A percentile compares a stretch with the other conserved stretches of the same genome.
Evolutionary conservation across 2,329 filamentous ascomycete species (phyloP).

Genomic region (Xylaria sp.): DNA sequence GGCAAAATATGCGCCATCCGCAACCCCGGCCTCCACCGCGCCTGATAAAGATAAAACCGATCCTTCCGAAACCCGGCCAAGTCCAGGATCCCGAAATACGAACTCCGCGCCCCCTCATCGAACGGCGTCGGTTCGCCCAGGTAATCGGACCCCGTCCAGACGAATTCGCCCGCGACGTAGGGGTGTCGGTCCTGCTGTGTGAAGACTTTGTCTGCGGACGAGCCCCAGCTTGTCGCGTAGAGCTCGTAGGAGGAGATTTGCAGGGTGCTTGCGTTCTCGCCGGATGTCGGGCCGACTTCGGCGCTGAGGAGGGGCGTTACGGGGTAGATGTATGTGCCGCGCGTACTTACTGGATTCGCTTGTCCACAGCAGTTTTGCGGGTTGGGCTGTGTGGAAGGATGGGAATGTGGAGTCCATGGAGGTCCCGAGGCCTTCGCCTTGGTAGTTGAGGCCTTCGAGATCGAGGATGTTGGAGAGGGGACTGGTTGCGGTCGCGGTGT

Average conservation of each 20-base stretch:
- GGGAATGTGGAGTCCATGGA: constrained; percentile 12
- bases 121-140: constrained; percentile 48
- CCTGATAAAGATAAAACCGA: constrained; percentile 50
- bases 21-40: constrained; percentile 46
- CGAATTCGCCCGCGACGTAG: constrained; percentile 50
- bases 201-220: constrained; percentile 51
- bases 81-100: constrained; percentile 53
- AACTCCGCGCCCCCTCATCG: constrained; percentile 39
- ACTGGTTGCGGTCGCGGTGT: constrained; percentile 38
- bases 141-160: constrained; percentile 49
- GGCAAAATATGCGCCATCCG: constrained; percentile 48
- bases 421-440: constrained; percentile 41
- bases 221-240: constrained; percentile 42
- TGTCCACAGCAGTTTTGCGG: constrained; percentile 42
- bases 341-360: constrained; percentile 43
- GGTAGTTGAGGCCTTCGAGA: constrained; percentile 50
- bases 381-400: constrained; percentile 40
- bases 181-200: constrained; percentile 41
- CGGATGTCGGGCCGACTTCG: constrained; percentile 34
- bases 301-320: constrained; percentile 40
- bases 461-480: constrained; percentile 40
- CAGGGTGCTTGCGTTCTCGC: constrained; percentile 34
- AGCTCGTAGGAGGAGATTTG: constrained; percentile 49
- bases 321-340: constrained; percentile 50
- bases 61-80: constrained; percentile 54